Evolutionary conservation across 2,329 filamentous ascomycete genomes (phyloP).

Genomic region (Akanthomyces uredinophilus): DNA sequence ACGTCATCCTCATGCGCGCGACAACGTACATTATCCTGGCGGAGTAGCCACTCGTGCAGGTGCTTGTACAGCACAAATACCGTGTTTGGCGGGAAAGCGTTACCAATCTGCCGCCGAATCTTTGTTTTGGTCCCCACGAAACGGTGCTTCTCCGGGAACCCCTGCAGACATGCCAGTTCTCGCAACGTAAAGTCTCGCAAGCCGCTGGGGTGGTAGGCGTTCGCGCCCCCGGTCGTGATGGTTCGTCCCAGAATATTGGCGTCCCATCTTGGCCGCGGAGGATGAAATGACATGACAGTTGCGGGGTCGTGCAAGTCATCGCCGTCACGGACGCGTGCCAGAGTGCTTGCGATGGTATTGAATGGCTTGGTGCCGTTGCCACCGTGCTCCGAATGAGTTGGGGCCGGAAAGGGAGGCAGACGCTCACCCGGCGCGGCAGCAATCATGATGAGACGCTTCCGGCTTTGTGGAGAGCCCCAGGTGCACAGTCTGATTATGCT

Average conservation of each 20-base stretch:
- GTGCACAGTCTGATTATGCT: slow-evolving; percentile 48
- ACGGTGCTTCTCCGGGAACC: slow-evolving; percentile 57
- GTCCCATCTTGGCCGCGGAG: slow-evolving; percentile 37
- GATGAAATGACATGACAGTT: slow-evolving; percentile 23
- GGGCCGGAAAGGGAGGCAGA: slow-evolving; percentile 59
- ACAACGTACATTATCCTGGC: slow-evolving; percentile 33
- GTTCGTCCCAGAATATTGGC: slow-evolving; percentile 46
- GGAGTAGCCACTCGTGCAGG: slow-evolving; percentile 40
- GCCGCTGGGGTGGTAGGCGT: slow-evolving; percentile 62
- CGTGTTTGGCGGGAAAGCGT: slow-evolving; percentile 65
- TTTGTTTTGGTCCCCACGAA: slow-evolving; percentile 43
- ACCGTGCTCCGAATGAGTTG: slow-evolving; percentile 50
- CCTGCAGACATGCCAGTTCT: slow-evolving; percentile 65
- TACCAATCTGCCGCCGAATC: slow-evolving; percentile 65
- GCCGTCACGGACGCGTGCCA: slow-evolving; percentile 33
- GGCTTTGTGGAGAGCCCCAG: slow-evolving; percentile 46
- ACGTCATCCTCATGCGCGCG: slow-evolving; percentile 17
- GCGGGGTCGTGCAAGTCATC: slow-evolving; percentile 38
- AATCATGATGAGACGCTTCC: slow-evolving; percentile 51
- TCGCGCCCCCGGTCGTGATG: slow-evolving; percentile 60
- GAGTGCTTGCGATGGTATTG: slow-evolving; percentile 36
- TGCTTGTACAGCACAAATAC: slow-evolving; percentile 47
- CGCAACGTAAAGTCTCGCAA: slow-evolving; percentile 57
- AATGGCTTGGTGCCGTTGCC: slow-evolving; percentile 32
- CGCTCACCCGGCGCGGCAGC: slow-evolving; percentile 63